phyloP scores from a whole-genome alignment of 164 flowering plant genomes.

The Tinospora cordifolia region DNA sequence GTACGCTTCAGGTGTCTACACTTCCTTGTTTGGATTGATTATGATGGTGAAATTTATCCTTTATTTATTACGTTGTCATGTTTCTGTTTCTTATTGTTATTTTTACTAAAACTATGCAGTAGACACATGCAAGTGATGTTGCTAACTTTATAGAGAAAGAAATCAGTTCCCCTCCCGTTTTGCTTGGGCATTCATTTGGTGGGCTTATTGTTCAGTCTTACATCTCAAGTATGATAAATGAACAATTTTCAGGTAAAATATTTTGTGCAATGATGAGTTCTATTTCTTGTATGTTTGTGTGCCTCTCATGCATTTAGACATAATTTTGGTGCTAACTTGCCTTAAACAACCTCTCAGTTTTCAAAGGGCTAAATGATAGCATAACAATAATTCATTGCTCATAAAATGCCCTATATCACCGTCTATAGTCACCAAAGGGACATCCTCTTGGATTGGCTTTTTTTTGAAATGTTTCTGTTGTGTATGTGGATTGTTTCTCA shows the following conservation, averaged over 20 bases:
- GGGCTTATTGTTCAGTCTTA: slow-evolving; percentile 81
- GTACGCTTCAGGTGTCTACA: slow-evolving; percentile 63
- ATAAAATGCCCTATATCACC: no score
- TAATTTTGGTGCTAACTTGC: no score
- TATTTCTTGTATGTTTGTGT: no score
- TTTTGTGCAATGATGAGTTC: background rate
- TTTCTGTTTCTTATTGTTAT: background rate
- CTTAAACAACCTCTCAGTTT: no score
- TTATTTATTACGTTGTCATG: background rate
- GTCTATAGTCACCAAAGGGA: no score
- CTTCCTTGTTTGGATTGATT: background rate
- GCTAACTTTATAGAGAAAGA: slow-evolving; percentile 61
- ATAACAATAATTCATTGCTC: no score
- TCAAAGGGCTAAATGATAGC: no score
- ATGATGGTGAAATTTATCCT: background rate
- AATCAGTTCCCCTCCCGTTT: slow-evolving; percentile 49
- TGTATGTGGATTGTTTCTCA: no score
- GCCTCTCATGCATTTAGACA: no score
- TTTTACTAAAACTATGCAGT: slow-evolving; percentile 34
- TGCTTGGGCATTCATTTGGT: slow-evolving; percentile 90
- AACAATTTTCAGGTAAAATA: slow-evolving; percentile 25
- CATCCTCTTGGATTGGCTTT: no score
- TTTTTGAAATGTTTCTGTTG: no score
- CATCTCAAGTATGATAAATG: slow-evolving; percentile 37
- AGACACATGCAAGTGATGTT: slow-evolving; percentile 87